phyloP scores from a whole-genome alignment of 2,329 filamentous ascomycete genomes.

The Bipolaris victoriae region DNA sequence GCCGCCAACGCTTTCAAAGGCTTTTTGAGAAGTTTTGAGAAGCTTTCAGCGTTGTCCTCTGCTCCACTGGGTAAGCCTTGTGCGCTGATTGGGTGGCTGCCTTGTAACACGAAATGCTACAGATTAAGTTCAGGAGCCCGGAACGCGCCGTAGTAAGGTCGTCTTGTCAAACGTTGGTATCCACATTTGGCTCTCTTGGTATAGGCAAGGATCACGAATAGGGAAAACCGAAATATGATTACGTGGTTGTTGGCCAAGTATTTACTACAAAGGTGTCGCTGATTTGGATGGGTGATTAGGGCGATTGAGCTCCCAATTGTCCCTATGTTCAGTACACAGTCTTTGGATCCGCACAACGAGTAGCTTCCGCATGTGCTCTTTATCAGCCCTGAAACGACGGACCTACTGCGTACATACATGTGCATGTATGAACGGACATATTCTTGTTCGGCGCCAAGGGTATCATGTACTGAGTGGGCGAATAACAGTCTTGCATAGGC shows the following conservation, averaged over 20 bases:
- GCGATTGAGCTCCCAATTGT: neutral
- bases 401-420: neutral
- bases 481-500: neutral
- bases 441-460: neutral
- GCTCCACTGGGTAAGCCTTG: neutral
- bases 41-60: neutral
- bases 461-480: neutral
- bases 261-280: neutral
- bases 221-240: neutral
- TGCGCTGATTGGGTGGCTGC: neutral
- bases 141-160: neutral
- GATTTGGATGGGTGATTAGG: neutral
- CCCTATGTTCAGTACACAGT: neutral
- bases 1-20: neutral
- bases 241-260: too few species aligned
- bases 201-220: neutral
- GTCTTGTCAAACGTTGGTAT: neutral
- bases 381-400: neutral
- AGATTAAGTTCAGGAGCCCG: neutral
- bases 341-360: too few species aligned
- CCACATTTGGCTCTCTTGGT: neutral
- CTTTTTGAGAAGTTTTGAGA: conserved; percentile 3
- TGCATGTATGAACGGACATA: neutral
- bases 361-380: neutral
- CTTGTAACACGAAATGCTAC: neutral